Evolutionary conservation across 2,329 filamentous ascomycete genomes (phyloP), one percentile per base, ranked within the genome.

Genomic region (Neoscytalidium dimidiatum): DNA sequence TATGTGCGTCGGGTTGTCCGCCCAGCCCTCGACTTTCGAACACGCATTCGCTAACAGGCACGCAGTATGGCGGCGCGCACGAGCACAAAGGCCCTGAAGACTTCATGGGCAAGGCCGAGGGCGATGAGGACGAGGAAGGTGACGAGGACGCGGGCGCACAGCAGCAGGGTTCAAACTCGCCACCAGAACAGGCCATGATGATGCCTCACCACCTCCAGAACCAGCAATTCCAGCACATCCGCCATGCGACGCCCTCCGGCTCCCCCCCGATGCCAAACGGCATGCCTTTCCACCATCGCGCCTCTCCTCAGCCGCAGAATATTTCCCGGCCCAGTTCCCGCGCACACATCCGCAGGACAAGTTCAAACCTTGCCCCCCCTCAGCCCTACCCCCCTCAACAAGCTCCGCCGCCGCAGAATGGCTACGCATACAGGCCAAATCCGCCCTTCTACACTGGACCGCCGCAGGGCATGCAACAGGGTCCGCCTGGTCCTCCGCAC

Each of bases 71-170:
- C 72, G 90, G 88, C 66, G 90, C 94, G 49, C 96, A 95, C 78
- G 95, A 99, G 78, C 94, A 98, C 81, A 99, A 98, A 81, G 94
- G 94, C 2, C 95, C 95, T 0, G 85, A 86, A 63, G 95, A 99
- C 79, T 99, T 97, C 79, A 91, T 90, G 74, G 92, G 92, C 69
- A 90, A 90, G 78, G 83, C 84, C 66, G 86, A 86, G 66, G 82
- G 82, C 65, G 90, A 91, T 68, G 90, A 91, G 69, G 92, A 95
- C 61, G 94, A 97, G 57, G 93, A 96, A 17, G 92, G 92, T 26
- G 90, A 93, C 41, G 74, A 75, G 21, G 88, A 89, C 19, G 61
- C 67, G 66, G 89, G 90, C 31, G 89, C 85, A 66, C 91, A 90
- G 6, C 91, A 90, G 52, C 90, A 89, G 7, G 87, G 87, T 67